These are phyloP conservation scores for Cucumis cinereus DNA, from an alignment of 306 rosid species.

Conservation along the genomic window DNA sequence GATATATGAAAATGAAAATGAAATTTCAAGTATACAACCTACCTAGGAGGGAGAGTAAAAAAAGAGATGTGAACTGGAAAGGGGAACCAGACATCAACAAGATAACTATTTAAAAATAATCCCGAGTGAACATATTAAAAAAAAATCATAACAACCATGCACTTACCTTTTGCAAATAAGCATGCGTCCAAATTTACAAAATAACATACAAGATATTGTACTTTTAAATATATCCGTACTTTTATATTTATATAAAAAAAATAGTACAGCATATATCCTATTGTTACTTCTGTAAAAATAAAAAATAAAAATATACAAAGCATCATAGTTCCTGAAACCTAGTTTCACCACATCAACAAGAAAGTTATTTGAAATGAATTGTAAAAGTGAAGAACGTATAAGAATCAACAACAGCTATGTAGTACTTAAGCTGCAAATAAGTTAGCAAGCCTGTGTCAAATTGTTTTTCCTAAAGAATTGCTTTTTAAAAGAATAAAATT, in stretches of 20 bases:
- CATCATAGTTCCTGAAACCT: neutral
- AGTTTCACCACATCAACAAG: neutral
- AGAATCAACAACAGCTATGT: neutral
- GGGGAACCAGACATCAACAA: neutral
- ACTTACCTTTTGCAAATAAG: neutral
- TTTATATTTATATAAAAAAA: neutral
- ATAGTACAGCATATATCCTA: neutral
- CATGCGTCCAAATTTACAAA: neutral
- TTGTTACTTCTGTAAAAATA: neutral
- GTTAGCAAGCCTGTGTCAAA: neutral
- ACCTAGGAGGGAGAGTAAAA: neutral
- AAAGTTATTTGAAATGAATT: neutral
- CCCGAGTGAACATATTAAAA: neutral
- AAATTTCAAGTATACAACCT: neutral
- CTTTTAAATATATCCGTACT: neutral
- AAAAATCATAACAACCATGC: neutral
- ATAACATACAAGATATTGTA: neutral
- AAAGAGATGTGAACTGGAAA: neutral
- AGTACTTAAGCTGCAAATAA: neutral
- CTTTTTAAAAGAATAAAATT: neutral
- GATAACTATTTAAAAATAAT: neutral
- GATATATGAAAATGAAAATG: neutral
- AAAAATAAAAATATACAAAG: neutral
- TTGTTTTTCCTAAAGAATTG: neutral
- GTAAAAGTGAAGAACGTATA: neutral